Evolutionary conservation across 495 filamentous ascomycete genomes (phyloP).

Genomic region (Hypomontagnella submonticulosa): DNA sequence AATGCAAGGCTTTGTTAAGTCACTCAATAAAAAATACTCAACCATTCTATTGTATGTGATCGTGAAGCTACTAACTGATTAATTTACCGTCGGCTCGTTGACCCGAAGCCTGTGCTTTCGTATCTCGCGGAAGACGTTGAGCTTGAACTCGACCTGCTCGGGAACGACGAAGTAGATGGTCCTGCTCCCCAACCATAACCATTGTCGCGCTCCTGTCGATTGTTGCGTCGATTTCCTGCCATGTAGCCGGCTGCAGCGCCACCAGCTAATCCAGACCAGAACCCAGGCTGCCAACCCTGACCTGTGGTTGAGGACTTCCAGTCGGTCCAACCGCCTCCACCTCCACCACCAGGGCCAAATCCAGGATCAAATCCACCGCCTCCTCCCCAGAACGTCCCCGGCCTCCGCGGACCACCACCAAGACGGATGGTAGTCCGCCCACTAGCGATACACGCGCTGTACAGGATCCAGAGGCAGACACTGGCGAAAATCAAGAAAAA

Average conservation of each 20-base stretch:
- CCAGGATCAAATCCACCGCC: constrained; percentile 49
- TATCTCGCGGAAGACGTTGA: constrained; percentile 67
- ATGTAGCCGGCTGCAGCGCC: constrained; percentile 77
- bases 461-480: constrained; percentile 65
- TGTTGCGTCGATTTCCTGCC: constrained; percentile 65
- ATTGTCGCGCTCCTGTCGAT: constrained; percentile 43
- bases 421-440: neutral
- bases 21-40: neutral
- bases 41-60: neutral
- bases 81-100: constrained; percentile 80
- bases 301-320: constrained; percentile 45
- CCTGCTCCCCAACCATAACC: constrained; percentile 53
- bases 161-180: constrained; percentile 48
- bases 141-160: constrained; percentile 53
- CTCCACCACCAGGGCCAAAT: constrained; percentile 58
- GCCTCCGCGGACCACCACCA: constrained; percentile 9
- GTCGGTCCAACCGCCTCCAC: constrained; percentile 63
- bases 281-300: constrained; percentile 82
- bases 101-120: constrained; percentile 90
- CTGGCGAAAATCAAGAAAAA: constrained; percentile 52
- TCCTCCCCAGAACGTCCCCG: constrained; percentile 37
- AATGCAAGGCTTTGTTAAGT: constrained; percentile 17
- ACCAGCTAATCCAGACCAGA: constrained; percentile 81
- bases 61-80: constrained; percentile 7
- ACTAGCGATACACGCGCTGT: constrained; percentile 50